These are phyloP conservation scores for Candida xyloterini DNA, from an alignment of 805 yeast genomes.

Conservation along the genomic window DNA sequence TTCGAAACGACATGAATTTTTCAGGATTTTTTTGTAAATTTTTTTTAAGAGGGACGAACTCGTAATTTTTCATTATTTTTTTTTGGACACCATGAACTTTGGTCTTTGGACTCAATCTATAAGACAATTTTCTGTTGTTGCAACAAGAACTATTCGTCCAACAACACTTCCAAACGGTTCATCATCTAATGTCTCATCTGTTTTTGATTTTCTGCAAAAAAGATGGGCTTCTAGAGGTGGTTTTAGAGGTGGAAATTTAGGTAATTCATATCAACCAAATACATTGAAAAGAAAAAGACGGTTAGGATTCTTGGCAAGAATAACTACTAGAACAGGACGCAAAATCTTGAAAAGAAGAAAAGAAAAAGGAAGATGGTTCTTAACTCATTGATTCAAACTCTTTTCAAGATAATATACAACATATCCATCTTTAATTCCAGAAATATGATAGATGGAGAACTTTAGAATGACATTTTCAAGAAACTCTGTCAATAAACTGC, in stretches of 20 bases:
- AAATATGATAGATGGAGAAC: conserved; percentile 37
- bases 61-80: background rate
- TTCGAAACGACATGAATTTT: conserved; percentile 32
- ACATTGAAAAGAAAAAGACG: conserved; percentile 87
- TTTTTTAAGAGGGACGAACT: background rate
- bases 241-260: conserved; percentile 80
- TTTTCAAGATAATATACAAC: conserved; percentile 39
- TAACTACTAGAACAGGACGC: conserved; percentile 70
- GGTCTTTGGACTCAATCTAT: conserved; percentile 9
- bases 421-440: conserved; percentile 41
- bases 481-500: conserved; percentile 47
- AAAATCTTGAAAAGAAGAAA: conserved; percentile 73
- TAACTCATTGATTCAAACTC: conserved; percentile 56
- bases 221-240: conserved; percentile 54
- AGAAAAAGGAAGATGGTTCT: conserved; percentile 91
- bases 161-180: conserved; percentile 14
- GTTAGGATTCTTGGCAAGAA: conserved; percentile 84
- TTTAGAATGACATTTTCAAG: conserved; percentile 32
- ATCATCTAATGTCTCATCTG: conserved; percentile 13
- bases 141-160: conserved; percentile 3
- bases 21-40: conserved; percentile 2
- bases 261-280: conserved; percentile 93
- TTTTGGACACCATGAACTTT: conserved; percentile 5
- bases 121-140: conserved; percentile 13
- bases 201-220: conserved; percentile 21